Evolutionary conservation across 2,329 filamentous ascomycete species (phyloP).

Genomic region (Calonectria multiphialidica): DNA sequence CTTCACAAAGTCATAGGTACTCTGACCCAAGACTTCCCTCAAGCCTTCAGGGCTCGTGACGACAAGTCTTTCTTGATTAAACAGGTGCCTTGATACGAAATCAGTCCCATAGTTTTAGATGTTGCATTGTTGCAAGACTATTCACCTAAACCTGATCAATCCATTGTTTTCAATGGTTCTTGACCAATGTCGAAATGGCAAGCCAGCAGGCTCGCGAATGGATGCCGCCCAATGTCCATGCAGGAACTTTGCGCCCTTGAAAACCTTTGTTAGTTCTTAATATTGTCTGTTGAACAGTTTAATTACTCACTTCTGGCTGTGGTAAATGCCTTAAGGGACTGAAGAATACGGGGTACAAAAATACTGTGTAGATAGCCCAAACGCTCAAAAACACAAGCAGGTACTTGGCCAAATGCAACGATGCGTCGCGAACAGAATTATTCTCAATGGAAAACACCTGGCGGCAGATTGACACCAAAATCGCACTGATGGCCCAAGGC

Average conservation of each 20-base stretch:
- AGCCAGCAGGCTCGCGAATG: constrained; percentile 28
- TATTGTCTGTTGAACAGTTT: fast-evolving
- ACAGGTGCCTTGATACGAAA: constrained; percentile 9
- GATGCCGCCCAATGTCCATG: constrained; percentile 35
- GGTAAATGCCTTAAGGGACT: constrained; percentile 25
- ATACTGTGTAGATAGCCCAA: constrained; percentile 18
- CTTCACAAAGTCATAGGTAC: constrained; percentile 32
- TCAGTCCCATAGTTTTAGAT: neutral
- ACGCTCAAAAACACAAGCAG: constrained; percentile 8
- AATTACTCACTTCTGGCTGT: constrained; percentile 14
- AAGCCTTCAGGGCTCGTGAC: constrained; percentile 27
- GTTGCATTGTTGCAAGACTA: fast-evolving
- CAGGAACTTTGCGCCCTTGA: constrained; percentile 14
- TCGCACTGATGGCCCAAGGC: constrained; percentile 23
- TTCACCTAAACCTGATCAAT: constrained; percentile 28
- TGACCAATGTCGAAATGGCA: constrained; percentile 29
- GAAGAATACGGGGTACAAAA: constrained; percentile 24
- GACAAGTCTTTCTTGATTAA: constrained; percentile 30
- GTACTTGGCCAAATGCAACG: constrained; percentile 4
- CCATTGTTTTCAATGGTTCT: constrained; percentile 35
- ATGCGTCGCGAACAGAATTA: constrained; percentile 5
- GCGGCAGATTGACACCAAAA: neutral
- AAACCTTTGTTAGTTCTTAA: neutral
- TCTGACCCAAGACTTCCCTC: constrained; percentile 29
- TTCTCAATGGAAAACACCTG: neutral